Base-by-base conservation (phyloP, 208 protist species). In the Jaenimonas drosophilae region DNA sequence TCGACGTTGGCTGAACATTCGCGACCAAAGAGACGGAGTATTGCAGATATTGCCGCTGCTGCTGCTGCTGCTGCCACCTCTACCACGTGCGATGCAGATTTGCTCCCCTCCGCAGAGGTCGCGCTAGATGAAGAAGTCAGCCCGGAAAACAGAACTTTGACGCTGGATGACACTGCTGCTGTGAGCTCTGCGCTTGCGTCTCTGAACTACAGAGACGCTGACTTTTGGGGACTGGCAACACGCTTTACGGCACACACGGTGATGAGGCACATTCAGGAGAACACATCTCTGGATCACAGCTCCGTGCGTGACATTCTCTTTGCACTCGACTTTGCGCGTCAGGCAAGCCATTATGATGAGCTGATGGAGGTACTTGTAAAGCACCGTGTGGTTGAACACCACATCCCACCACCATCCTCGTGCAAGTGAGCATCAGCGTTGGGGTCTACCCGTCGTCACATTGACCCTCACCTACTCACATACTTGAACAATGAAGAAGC, bases 221-320 rank as follows among this genome's bases (percentile, higher is more conserved):
- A 39, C 14, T 69, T 77, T 30, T 90, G 81, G 81, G 30, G 20
- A 23, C 28, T 46, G 25, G 56, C 75, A 11, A 56, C 49, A 1
- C 61, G 66, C 20, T 77, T 72, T 30, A 67, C 63, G 41, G 25
- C 5, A 59, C 23, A 3, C 28, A 42, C 12, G 19, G 44, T 27
- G 42, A 59, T 19, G 38, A 9, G 5, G 51, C 28, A 39, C 0
- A 36, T 50, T 4, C 28, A 14, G 42, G 19, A 39, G 14, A 11
- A 4, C 14, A 11, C 17, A 14, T 30, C 77, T 1, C 27, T 79
- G 28, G 28, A 30, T 9, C 61, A 80, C n/a, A n/a, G n/a, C n/a
- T n/a, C n/a, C 27, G 47, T 76, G 45, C 66, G 74, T 0, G 60
- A 85, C 45, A 54, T 92, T 41, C 50, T 58, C 49, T 92, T 89